Evolutionary conservation across 768 basidiomycete species (phyloP).

Genomic region (Termitomyces sp.): DNA sequence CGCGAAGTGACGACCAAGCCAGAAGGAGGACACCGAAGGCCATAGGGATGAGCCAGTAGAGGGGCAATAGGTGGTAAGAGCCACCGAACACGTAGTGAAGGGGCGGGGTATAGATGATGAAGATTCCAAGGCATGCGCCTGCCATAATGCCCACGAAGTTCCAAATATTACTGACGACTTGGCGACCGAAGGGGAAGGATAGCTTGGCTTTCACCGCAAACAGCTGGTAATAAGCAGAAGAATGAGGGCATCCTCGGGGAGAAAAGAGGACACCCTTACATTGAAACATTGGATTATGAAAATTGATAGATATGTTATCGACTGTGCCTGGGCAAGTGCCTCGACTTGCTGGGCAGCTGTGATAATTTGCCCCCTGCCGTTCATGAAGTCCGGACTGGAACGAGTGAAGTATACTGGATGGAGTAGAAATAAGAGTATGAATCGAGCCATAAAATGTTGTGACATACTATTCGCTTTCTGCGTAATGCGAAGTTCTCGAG

Average conservation of each 20-base stretch:
- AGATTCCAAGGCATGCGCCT: constrained; percentile 59
- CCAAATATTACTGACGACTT: constrained; percentile 50
- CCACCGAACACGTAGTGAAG: constrained; percentile 67
- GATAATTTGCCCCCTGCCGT: constrained; percentile 42
- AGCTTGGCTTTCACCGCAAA: constrained; percentile 65
- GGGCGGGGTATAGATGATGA: constrained; percentile 65
- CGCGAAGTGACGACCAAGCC: constrained; percentile 53
- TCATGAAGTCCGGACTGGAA: constrained; percentile 50
- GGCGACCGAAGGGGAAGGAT: constrained; percentile 57
- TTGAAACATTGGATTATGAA: constrained; percentile 70
- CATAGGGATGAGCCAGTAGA: constrained; percentile 65
- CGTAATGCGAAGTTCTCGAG: constrained; percentile 45
- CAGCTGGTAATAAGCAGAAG: constrained; percentile 27
- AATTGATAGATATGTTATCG: constrained; percentile 61
- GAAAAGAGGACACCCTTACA: constrained; percentile 23
- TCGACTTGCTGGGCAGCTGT: constrained; percentile 45
- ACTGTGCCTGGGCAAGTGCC: constrained; percentile 56
- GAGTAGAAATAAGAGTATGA: not conserved
- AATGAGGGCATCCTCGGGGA: not conserved
- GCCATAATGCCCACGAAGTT: constrained; percentile 60
- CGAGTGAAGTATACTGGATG: constrained; percentile 38
- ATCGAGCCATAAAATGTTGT: not conserved
- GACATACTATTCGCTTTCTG: constrained; percentile 36
- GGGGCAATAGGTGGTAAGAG: constrained; percentile 46
- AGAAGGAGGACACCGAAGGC: constrained; percentile 54